Conservation (phyloP, 2,329 filamentous ascomycete genomes). For the Aureobasidium lini region DNA sequence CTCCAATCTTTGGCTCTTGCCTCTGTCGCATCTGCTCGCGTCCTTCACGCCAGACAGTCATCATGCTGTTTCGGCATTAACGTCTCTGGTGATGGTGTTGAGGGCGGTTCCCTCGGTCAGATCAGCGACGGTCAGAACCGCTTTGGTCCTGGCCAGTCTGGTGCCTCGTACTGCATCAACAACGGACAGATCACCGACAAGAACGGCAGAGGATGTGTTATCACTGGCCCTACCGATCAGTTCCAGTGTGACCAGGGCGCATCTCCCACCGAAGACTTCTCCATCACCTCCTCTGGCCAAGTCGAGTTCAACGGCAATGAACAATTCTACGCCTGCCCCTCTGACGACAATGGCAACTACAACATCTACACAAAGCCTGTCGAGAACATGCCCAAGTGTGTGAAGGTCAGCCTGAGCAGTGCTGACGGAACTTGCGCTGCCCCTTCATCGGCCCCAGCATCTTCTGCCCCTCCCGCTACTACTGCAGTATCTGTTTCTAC, state of each 20-base stretch:
- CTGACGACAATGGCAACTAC: conserved; percentile 42
- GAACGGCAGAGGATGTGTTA: conserved; percentile 51
- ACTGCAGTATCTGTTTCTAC: background rate
- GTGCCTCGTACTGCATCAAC: conserved; percentile 46
- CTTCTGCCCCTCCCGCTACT: conserved; percentile 5
- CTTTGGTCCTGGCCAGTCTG: conserved; percentile 33
- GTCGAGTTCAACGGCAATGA: conserved; percentile 44
- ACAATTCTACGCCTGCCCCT: conserved; percentile 53
- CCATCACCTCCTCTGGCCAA: conserved; percentile 43
- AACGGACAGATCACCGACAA: conserved; percentile 46
- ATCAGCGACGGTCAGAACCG: conserved; percentile 53
- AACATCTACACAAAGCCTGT: conserved; percentile 25
- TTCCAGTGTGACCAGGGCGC: conserved; percentile 51
- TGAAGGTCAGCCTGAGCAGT: background rate
- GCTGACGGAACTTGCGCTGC: conserved; percentile 16
- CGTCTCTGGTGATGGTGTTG: background rate
- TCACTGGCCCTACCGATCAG: conserved; percentile 48
- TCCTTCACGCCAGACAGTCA: background rate
- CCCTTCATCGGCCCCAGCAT: background rate
- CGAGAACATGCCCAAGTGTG: conserved; percentile 6
- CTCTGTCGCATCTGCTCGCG: conserved; percentile 4
- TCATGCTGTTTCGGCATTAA: conserved; percentile 2
- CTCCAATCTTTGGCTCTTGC: conserved; percentile 1
- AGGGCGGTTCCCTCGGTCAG: conserved; percentile 48
- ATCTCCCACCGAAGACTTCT: conserved; percentile 44